Percentiles rank a stretch among this genome's conserved stretches.
Conservation (phyloP, 352 stramenopile species). For the Phytophthora boehmeriae region DNA sequence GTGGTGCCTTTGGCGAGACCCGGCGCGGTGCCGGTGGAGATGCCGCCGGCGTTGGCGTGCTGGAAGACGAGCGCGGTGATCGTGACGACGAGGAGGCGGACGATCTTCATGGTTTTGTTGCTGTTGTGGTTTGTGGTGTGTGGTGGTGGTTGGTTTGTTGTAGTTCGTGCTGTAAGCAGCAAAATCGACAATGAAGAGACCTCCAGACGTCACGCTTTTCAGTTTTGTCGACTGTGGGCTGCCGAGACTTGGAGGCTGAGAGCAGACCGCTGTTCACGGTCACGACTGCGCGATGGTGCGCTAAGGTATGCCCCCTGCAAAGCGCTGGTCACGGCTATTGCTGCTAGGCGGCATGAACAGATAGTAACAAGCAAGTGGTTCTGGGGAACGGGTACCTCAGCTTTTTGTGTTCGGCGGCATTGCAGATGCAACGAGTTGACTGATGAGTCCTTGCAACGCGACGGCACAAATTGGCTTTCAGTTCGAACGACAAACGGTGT, state of each 20-base stretch:
- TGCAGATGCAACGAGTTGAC: not conserved
- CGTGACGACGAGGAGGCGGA: conserved; percentile 21
- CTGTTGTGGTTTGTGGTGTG: too few relatives aligned
- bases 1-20: conserved; percentile 38
- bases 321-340: not conserved
- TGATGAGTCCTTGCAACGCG: conserved; percentile 1
- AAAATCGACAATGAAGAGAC: conserved; percentile 25
- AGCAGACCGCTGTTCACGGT: not conserved
- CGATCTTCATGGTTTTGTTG: conserved; percentile 32
- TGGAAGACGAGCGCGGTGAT: conserved; percentile 32
- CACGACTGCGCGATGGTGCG: not conserved
- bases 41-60: conserved; percentile 1
- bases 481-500: not conserved
- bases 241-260: not conserved
- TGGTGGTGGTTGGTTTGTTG: conserved; percentile 1
- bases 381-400: conserved; percentile 3
- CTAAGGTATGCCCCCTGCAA: not conserved
- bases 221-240: not conserved
- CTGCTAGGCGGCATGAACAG: not conserved
- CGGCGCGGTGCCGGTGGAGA: conserved; percentile 16
- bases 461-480: not conserved
- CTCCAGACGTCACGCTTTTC: not conserved
- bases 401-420: not conserved
- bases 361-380: conserved; percentile 7
- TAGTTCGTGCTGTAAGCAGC: conserved; percentile 15